Evolutionary conservation across 78 protist species (phyloP), one percentile per base, ranked within the genome.

Genomic region (Diacronema lutheri): DNA sequence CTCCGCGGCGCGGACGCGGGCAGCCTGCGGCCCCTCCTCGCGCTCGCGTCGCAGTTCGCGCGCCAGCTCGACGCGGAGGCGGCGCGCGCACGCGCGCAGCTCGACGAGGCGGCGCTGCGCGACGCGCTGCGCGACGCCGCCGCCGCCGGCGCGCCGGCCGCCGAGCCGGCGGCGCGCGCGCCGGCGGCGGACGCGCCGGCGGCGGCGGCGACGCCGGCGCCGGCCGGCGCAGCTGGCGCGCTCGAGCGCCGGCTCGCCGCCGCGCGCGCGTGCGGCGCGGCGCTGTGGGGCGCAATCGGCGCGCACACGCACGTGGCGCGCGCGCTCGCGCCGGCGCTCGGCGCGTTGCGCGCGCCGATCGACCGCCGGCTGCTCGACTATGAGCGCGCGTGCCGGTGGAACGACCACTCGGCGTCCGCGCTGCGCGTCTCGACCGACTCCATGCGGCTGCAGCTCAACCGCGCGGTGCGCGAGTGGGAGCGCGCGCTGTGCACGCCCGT

Each of bases 351-450:
- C 38, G 77, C 31, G 65, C 87, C 89, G 71, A 60, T 93, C 21
- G 94, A 89, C 64, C 83, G 77, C 9, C 60, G 84, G 76, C 90
- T 93, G 16, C 25, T 79, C 14, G 93, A 93, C 33, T 83, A 65
- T 31, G 37, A 0, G 72, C 61, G 78, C 57, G 20, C 90, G 6
- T 78, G 81, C 29, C 55, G 74, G 50, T 93, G 95, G 95, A 55
- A 79, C 29, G 90, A 88, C 64, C 41, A 86, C 31, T 58, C 91
- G 86, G 91, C 66, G 74, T 86, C 78, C 58, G 58, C 89, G 40
- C 86, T 93, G 26, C 62, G 77, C 41, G 65, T 41, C 23, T 84
- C 89, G 29, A 83, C 89, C 55, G 91, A 87, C 69, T 41, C 62
- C 50, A 83, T 93, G 9, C 96, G 91, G 66, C 55, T 81, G 38